Percentiles rank a stretch among this genome's conserved stretches.
phyloP scores from a whole-genome alignment of 805 yeast genomes.

The Yarrowia sp. region DNA sequence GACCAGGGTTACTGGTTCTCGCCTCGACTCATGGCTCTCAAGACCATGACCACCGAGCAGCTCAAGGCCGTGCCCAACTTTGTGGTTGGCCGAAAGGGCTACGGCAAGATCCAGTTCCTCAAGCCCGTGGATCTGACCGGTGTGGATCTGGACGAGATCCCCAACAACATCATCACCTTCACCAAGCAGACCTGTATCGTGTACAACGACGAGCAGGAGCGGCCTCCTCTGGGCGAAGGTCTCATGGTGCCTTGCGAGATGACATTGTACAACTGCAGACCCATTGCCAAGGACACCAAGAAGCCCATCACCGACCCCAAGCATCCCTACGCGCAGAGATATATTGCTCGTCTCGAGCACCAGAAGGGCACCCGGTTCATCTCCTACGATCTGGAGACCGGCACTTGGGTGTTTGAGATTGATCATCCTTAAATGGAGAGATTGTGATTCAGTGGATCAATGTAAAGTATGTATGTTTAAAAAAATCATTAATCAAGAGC shows the following conservation, averaged over 20 bases:
- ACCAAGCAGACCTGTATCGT: constrained; percentile 65
- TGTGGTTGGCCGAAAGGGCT: constrained; percentile 77
- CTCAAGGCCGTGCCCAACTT: constrained; percentile 69
- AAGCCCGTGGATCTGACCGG: constrained; percentile 84
- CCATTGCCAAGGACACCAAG: constrained; percentile 73
- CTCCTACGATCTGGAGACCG: constrained; percentile 74
- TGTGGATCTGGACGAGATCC: constrained; percentile 59
- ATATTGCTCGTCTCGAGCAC: constrained; percentile 68
- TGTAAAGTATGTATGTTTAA: constrained; percentile 16
- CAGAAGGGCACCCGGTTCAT: constrained; percentile 68
- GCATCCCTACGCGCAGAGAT: constrained; percentile 72
- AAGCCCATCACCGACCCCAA: constrained; percentile 78
- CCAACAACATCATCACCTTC: constrained; percentile 71
- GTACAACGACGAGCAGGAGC: constrained; percentile 70
- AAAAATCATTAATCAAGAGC: background rate
- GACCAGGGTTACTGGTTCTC: constrained; percentile 87
- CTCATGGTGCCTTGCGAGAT: constrained; percentile 77
- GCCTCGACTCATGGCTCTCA: constrained; percentile 73
- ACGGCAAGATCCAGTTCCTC: constrained; percentile 78
- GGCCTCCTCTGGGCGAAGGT: constrained; percentile 80
- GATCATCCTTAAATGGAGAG: constrained; percentile 13
- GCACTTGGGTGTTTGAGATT: constrained; percentile 53
- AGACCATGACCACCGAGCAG: constrained; percentile 64
- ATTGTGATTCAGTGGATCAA: constrained; percentile 1
- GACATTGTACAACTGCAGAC: constrained; percentile 80